Base-by-base conservation (phyloP, 2,329 filamentous ascomycete species). In the Ambrosiella xylebori region DNA sequence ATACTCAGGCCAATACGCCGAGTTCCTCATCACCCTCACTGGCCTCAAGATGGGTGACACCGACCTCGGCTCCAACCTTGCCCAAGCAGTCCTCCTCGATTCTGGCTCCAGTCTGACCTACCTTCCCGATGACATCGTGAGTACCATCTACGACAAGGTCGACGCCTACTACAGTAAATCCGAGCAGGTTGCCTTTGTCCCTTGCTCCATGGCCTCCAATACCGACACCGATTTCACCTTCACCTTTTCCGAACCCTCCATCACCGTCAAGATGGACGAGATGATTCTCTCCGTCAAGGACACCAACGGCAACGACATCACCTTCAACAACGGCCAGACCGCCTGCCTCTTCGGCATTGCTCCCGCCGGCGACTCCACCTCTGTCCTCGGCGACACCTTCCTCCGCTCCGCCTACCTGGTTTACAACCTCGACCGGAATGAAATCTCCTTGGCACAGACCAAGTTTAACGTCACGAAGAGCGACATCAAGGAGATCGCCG, bases 321-420 rank as follows among this genome's bases (percentile, higher is more conserved):
- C 67, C 0, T 81, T 82, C 65, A 65, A 68, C 19, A 72, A 82
- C 63, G 79, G 78, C 59, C 70, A 70, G 8, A 64, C 71, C 0
- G 78, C 80, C 7, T 88, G 85, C 63, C 72, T 83, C 40, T 86
- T 88, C 64, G 85, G 84, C 58, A 77, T 88, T 61, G 74, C 78
- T 2, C 80, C 82, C 1, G 75, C 81, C 1, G 75, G 74, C 1
- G 63, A 68, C 1, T 72, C 75, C 37, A 76, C 76, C n/a, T 75
- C 76, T 49, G 78, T 87, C 1, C 71, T 89, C 36, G 85, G 85
- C 13, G 85, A 88, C 65, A 86, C 85, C 0, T 89, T 89, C 67
- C 71, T 89, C 57, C 75, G 85, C 53, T 84, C 81, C 40, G 85
- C 85, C 0, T 89, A 89, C 63, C 77, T 87, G 12, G 85, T 89